Evolutionary conservation across 164 flowering plant genomes (phyloP).

Genomic region (grape (Vitis vinifera)): ASM3070453v1 NC_081809.1:5826001-5826500

Average conservation of each 20-base stretch:
- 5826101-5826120: conserved; percentile 63
- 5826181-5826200: conserved; percentile 27
- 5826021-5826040: conserved; percentile 48
- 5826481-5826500: conserved; percentile 74
- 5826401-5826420: conserved; percentile 59
- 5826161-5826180: conserved; percentile 76
- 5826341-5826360: conserved; percentile 70
- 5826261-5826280: conserved; percentile 68
- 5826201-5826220: neutral
- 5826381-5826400: conserved; percentile 76
- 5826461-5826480: conserved; percentile 68
- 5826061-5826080: conserved; percentile 43
- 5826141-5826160: conserved; percentile 70
- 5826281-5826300: conserved; percentile 63
- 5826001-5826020: conserved; percentile 71
- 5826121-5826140: conserved; percentile 73
- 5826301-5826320: conserved; percentile 83
- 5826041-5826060: conserved; percentile 30
- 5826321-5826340: conserved; percentile 81
- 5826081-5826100: conserved; percentile 52
- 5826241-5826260: too few relatives aligned
- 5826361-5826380: conserved; percentile 49
- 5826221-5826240: too few relatives aligned
- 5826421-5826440: conserved; percentile 36
- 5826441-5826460: conserved; percentile 36